Evolutionary conservation across 2,329 filamentous ascomycete species (phyloP).

Genomic region (Hypoxylon sp.): DNA sequence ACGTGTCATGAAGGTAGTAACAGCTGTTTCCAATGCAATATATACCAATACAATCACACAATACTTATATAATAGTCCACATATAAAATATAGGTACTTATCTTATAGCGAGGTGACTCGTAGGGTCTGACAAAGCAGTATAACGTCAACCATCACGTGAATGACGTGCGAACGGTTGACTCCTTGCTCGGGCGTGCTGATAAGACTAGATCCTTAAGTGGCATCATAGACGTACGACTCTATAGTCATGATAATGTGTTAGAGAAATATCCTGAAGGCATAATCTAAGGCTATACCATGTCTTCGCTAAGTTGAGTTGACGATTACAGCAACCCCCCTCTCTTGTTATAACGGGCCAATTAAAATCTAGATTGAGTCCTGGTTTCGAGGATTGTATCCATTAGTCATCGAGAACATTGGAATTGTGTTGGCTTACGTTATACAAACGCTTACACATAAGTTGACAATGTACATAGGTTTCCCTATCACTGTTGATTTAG

Average conservation of each 20-base stretch:
- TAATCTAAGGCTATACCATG: neutral
- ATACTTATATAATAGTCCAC: conserved; percentile 10
- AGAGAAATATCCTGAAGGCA: neutral
- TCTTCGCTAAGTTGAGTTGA: neutral
- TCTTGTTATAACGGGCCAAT: conserved; percentile 1
- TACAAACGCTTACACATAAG: neutral
- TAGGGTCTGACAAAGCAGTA: conserved; percentile 43
- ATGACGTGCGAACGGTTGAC: conserved; percentile 46
- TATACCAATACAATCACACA: neutral
- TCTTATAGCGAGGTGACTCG: conserved; percentile 23
- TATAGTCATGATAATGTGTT: neutral
- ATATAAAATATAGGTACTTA: neutral
- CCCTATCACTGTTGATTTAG: neutral
- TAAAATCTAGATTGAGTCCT: neutral
- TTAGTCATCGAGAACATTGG: neutral
- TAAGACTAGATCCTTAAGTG: conserved; percentile 24
- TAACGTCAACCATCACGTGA: conserved; percentile 52
- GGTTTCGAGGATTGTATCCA: neutral
- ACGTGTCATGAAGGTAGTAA: neutral
- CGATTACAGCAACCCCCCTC: neutral
- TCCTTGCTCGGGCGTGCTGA: conserved; percentile 19
- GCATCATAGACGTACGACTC: conserved; percentile 35
- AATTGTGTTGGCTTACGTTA: conserved; percentile 1
- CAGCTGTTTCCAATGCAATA: neutral
- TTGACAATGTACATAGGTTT: neutral